A percentile compares a stretch with the other conserved stretches of the same genome.
These are phyloP conservation scores for Geoglossum cookeanum DNA, from an alignment of 2,329 filamentous ascomycete species.

Conservation along the genomic window DNA sequence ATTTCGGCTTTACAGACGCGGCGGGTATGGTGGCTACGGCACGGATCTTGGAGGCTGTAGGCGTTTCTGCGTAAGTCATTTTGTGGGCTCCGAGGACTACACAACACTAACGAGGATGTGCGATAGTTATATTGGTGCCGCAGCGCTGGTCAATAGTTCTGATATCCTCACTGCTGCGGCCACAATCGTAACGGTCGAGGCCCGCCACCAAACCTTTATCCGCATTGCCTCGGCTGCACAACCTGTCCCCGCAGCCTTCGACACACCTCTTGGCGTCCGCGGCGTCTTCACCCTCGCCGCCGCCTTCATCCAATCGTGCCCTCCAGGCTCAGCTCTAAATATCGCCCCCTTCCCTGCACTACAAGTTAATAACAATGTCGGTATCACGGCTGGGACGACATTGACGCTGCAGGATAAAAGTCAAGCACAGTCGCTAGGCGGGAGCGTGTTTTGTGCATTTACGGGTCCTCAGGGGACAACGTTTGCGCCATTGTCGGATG, in stretches of 20 bases:
- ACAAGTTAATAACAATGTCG: constrained; percentile 2
- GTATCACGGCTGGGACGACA: not conserved
- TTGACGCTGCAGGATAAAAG: not conserved
- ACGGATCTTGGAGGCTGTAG: constrained; percentile 36
- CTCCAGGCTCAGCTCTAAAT: constrained; percentile 34
- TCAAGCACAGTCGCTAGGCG: constrained; percentile 14
- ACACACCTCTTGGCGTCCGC: constrained; percentile 37
- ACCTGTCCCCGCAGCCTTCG: constrained; percentile 40
- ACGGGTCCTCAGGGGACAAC: constrained; percentile 43
- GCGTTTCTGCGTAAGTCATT: constrained; percentile 34
- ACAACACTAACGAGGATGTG: not conserved
- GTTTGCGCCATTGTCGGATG: constrained; percentile 37
- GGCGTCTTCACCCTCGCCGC: constrained; percentile 44
- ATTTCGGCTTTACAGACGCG: constrained; percentile 30
- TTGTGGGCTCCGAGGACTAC: not conserved
- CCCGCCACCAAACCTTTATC: constrained; percentile 44
- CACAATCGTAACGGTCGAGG: constrained; percentile 44
- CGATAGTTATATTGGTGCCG: constrained; percentile 39
- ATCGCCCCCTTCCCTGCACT: constrained; percentile 40
- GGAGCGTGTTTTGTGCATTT: constrained; percentile 44
- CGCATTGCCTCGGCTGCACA: constrained; percentile 29
- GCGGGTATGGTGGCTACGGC: constrained; percentile 33
- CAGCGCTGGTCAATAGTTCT: constrained; percentile 35
- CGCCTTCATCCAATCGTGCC: constrained; percentile 39
- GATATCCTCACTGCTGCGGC: constrained; percentile 41